These are phyloP conservation scores for Dipodascopsis tothii DNA, from an alignment of 805 yeast genomes.

Conservation along the genomic window DNA sequence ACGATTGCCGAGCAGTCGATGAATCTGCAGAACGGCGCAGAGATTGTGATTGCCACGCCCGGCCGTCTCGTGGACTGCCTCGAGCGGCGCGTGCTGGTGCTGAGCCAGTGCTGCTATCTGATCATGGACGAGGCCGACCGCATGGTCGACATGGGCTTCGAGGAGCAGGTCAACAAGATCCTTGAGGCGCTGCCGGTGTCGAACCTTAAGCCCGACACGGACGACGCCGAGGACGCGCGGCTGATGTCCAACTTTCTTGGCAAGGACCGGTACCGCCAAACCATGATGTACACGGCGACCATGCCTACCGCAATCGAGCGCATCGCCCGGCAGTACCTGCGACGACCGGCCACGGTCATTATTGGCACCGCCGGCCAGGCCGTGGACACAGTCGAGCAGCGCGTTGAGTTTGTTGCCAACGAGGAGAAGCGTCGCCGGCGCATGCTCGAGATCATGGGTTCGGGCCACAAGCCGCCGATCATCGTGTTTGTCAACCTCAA, in stretches of 20 bases:
- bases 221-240: constrained; percentile 22
- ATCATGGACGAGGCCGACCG: constrained; percentile 92
- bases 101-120: constrained; percentile 56
- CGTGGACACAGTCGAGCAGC: constrained; percentile 62
- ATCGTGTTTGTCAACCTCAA: constrained; percentile 79
- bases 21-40: constrained; percentile 56
- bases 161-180: constrained; percentile 62
- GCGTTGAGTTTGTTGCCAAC: constrained; percentile 46
- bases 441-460: constrained; percentile 36
- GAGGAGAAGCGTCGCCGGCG: constrained; percentile 43
- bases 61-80: constrained; percentile 81
- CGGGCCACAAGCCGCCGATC: constrained; percentile 45
- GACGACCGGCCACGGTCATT: constrained; percentile 53
- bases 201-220: constrained; percentile 36
- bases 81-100: constrained; percentile 54
- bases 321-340: constrained; percentile 55
- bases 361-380: constrained; percentile 64
- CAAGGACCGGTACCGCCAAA: constrained; percentile 38
- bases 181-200: constrained; percentile 47
- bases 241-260: constrained; percentile 22
- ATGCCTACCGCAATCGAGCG: constrained; percentile 68
- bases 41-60: constrained; percentile 86
- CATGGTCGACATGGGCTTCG: constrained; percentile 94
- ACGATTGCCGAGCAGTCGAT: constrained; percentile 64
- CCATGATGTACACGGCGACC: constrained; percentile 93